phyloP scores from a whole-genome alignment of 768 basidiomycete species.

The Rhodotorula diobovata region DNA sequence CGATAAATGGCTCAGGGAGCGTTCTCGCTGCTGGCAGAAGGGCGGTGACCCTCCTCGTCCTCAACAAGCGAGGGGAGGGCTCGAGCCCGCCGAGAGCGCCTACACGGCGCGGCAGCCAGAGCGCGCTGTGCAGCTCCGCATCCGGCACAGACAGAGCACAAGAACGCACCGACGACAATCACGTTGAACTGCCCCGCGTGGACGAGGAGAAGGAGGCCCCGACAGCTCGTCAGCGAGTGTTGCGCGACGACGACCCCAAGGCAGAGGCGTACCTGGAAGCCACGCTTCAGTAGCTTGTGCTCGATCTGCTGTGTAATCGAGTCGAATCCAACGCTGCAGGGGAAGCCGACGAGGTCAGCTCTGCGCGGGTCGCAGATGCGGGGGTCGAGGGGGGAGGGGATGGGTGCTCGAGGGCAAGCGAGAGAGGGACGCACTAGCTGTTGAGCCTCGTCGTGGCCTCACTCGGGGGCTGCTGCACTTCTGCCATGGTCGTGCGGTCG shows the following conservation, averaged over 20 bases:
- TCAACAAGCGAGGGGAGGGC: background rate
- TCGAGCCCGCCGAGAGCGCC: no score
- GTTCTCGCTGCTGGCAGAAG: no score
- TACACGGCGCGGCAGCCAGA: no score
- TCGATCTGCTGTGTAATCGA: constrained; percentile 92
- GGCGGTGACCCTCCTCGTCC: no score
- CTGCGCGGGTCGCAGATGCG: background rate
- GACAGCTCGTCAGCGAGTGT: background rate
- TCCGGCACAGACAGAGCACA: background rate
- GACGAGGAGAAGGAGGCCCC: no score
- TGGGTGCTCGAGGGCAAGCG: background rate
- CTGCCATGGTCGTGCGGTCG: constrained; percentile 1
- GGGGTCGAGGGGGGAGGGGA: background rate
- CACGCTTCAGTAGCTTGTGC: constrained; percentile 97
- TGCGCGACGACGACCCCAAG: no score
- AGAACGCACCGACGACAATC: constrained; percentile 73
- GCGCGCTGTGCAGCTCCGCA: no score
- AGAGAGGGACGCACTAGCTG: constrained; percentile 20
- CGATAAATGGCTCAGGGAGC: no score
- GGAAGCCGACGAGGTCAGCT: background rate
- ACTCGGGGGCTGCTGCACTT: constrained; percentile 4
- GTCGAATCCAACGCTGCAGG: constrained; percentile 78
- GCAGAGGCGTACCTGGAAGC: constrained; percentile 58
- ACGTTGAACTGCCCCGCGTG: constrained; percentile 71
- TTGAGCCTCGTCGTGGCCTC: constrained; percentile 15